phyloP scores from a whole-genome alignment of 2,329 filamentous ascomycete genomes.

The Claviceps quebecensis region DNA sequence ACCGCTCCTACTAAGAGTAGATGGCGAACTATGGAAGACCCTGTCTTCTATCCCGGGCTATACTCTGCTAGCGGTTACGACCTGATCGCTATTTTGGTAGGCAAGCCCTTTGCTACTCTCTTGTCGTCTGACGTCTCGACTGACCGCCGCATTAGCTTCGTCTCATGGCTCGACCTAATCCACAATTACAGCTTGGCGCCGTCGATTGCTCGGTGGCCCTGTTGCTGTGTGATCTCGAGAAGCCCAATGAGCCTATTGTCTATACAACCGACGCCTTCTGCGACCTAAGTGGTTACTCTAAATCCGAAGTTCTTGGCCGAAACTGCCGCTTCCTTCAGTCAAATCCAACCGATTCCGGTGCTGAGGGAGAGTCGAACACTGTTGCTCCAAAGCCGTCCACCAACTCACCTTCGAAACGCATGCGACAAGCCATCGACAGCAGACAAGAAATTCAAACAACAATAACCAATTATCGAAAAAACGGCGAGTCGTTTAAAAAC shows the following conservation, averaged over 20 bases:
- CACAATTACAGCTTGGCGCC: constrained; percentile 64
- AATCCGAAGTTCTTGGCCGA: constrained; percentile 57
- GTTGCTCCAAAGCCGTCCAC: constrained; percentile 5
- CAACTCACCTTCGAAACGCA: constrained; percentile 42
- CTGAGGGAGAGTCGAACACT: background rate
- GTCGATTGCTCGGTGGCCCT: constrained; percentile 78
- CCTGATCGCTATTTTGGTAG: constrained; percentile 40
- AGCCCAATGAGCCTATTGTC: constrained; percentile 64
- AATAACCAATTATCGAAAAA: constrained; percentile 69
- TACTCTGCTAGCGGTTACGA: constrained; percentile 42
- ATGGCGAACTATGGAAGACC: constrained; percentile 23
- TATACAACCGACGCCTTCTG: constrained; percentile 75
- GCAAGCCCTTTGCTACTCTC: constrained; percentile 10
- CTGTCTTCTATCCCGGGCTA: constrained; percentile 40
- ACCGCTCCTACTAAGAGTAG: constrained; percentile 2
- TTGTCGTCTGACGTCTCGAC: background rate
- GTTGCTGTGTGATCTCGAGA: constrained; percentile 63
- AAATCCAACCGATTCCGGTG: constrained; percentile 38
- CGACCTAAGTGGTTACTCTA: constrained; percentile 63
- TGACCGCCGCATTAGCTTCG: constrained; percentile 27
- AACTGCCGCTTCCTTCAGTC: constrained; percentile 81
- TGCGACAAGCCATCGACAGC: constrained; percentile 31
- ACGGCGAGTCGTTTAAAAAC: constrained; percentile 69
- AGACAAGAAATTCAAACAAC: constrained; percentile 33
- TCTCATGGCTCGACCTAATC: constrained; percentile 56